Base-by-base conservation (phyloP, 2,329 filamentous ascomycete species). In the Exserohilum turcica region DNA sequence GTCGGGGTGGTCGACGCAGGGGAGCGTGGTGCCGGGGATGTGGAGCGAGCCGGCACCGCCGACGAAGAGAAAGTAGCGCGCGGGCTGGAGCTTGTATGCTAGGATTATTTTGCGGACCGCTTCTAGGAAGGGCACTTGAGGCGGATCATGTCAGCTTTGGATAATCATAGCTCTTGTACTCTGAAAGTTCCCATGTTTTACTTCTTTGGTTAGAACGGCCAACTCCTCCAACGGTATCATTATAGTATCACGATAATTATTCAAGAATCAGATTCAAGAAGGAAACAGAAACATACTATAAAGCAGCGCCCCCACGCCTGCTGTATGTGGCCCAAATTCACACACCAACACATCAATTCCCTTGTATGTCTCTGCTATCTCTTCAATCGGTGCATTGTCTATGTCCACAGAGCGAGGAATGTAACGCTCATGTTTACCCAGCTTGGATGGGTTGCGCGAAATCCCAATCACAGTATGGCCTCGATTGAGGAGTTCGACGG, bases 391-490 rank as follows among this genome's bases (percentile, higher is more conserved):
- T 1, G 60, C 49, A 3, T 54, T 5, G 13, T 66, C 65, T 5
- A 75, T 63, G 40, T 74, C 66, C 6, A 73, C 47, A 0, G 60
- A 24, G 4, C 66, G 48, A 2, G 71, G 66, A 3, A 56, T 64
- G 57, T 73, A 74, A 10, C 60, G 59, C 13, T 56, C 47, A 44
- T 74, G 71, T 16, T 59, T 63, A 1, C 72, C 71, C 1, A 74
- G 44, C 33, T 69, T 72, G 12, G 66, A 45, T 0, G 71, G 72
- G 35, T 60, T 64, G 19, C 71, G 70, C 13, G 72, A 73, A 16
- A 74, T 61, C 2, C 72, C 71, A 9, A 72, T 59, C 5, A 75
- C 68, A 5, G 61, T 65, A 36, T 75, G 69, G 5, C 71, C 71
- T 29, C 71, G 65, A 28, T 65, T 67, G 0, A 75, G 54, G 3